Evolutionary conservation across 495 filamentous ascomycete species (phyloP), one percentile per base, ranked within the genome.

Genomic region (Penicillium alfredii): DNA sequence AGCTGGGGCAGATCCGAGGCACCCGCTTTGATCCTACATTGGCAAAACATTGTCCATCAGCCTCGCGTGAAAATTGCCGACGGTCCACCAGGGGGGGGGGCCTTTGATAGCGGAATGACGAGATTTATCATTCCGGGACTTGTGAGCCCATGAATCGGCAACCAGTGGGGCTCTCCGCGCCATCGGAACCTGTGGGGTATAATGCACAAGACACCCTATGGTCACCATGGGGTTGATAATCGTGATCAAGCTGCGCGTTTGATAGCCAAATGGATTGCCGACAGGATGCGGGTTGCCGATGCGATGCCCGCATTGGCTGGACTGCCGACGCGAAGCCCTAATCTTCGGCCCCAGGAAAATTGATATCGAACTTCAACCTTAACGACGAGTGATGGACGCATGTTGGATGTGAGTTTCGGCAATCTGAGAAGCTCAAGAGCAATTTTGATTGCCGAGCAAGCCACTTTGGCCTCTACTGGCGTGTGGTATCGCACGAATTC

Each of bases 261-360:
- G 19, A 29, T 38, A 14, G 26, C 11, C 14, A 36, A 41, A 33
- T 41, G 20, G 33, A 18, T 36, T 47, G 44, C 44, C 44, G 44
- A 47, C 28, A 31, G 19, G 33, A 18, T 30, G 22, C 16, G 25
- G 29, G 33, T 49, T 45, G 45, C 49, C 49, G 49, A 53, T 23
- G 37, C 19, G 9, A 11, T 9, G 0, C 27, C 4, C 20, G 31
- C 21, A 53, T 53, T 53, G 49, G 49, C 41, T 31, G 13, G 10
- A 25, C 31, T 38, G 49, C 49, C 49, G 49, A 53, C 28, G 40
- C 8, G 3, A 12, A 40, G 25, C 31, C 25, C 42, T 44, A 46
- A 44, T 47, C 39, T 38, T 31, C 18, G 29, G 20, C 35, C 25
- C 33, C 33, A 30, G 12, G 13, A 19, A 43, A 17, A 22, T 30